phyloP scores from a whole-genome alignment of 2,329 filamentous ascomycete species.

The Scytalidium sp. region DNA sequence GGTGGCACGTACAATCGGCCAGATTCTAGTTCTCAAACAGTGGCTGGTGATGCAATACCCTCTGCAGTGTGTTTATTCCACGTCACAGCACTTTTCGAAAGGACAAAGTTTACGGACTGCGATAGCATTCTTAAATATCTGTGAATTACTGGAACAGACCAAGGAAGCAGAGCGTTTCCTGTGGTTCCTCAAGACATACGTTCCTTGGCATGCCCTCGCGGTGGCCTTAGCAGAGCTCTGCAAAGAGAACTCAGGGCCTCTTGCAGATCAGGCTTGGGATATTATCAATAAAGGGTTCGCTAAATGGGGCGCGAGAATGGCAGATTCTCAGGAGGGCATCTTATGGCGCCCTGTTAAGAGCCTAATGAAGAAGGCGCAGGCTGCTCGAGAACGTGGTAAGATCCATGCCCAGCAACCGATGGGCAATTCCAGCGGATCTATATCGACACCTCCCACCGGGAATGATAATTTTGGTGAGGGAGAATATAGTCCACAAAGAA shows the following conservation, averaged over 20 bases:
- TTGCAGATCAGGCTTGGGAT: slow-evolving; percentile 47
- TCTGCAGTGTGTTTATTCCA: slow-evolving; percentile 1
- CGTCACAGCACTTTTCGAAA: not conserved
- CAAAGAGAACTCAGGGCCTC: slow-evolving; percentile 40
- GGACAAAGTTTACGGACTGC: slow-evolving; percentile 37
- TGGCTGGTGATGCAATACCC: slow-evolving; percentile 46
- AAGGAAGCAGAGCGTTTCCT: slow-evolving; percentile 33
- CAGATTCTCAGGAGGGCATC: slow-evolving; percentile 46
- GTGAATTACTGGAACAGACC: not conserved
- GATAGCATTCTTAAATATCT: slow-evolving; percentile 31
- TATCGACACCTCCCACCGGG: too few relatives aligned
- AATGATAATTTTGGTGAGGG: too few relatives aligned
- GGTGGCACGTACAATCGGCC: too few relatives aligned
- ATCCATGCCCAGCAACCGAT: not conserved
- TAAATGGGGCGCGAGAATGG: slow-evolving; percentile 41
- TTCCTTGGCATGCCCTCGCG: slow-evolving; percentile 54
- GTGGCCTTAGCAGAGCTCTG: slow-evolving; percentile 52
- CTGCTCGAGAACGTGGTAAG: slow-evolving; percentile 19
- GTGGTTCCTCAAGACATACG: slow-evolving; percentile 49
- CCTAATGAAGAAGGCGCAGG: slow-evolving; percentile 46
- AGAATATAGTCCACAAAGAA: too few relatives aligned
- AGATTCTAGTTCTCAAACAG: slow-evolving; percentile 27
- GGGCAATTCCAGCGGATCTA: too few relatives aligned
- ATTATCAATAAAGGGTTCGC: slow-evolving; percentile 44
- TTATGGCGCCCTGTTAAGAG: slow-evolving; percentile 54